phyloP scores from a whole-genome alignment of 768 basidiomycete genomes.

The Porphyrellus cyaneotinctus region DNA sequence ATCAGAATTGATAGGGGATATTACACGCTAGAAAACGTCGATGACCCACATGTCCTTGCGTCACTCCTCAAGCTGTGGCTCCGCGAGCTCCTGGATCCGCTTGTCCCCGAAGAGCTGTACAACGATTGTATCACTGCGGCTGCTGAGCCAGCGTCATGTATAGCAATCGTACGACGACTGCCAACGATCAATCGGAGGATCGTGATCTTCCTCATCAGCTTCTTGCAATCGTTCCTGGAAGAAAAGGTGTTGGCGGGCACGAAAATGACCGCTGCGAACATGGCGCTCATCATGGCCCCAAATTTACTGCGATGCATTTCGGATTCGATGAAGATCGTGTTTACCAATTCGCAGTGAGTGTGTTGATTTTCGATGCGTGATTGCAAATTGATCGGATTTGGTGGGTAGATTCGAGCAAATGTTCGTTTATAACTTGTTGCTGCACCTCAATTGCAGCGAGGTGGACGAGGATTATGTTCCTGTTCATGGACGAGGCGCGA shows the following conservation, averaged over 20 bases:
- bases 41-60: slow-evolving; percentile 87
- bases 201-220: slow-evolving; percentile 83
- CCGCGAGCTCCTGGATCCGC: slow-evolving; percentile 86
- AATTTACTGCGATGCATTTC: slow-evolving; percentile 85
- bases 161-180: slow-evolving; percentile 69
- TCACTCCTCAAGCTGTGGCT: slow-evolving; percentile 92
- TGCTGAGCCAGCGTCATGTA: slow-evolving; percentile 61
- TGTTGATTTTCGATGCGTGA: background rate
- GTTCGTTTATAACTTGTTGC: slow-evolving; percentile 80
- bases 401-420: slow-evolving; percentile 77
- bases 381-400: slow-evolving; percentile 10
- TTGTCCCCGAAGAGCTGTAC: slow-evolving; percentile 88
- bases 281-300: slow-evolving; percentile 90
- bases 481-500: slow-evolving; percentile 74
- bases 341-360: slow-evolving; percentile 86
- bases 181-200: slow-evolving; percentile 87
- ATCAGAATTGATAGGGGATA: slow-evolving; percentile 87
- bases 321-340: slow-evolving; percentile 84
- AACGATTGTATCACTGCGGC: slow-evolving; percentile 80
- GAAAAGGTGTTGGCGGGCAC: slow-evolving; percentile 67
- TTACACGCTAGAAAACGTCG: slow-evolving; percentile 84
- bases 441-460: slow-evolving; percentile 71
- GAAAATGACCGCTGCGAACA: slow-evolving; percentile 87
- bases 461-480: slow-evolving; percentile 79
- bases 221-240: slow-evolving; percentile 84